These are phyloP conservation scores for Amanita rubescens DNA, from an alignment of 768 basidiomycete genomes.

Conservation along the genomic window DNA sequence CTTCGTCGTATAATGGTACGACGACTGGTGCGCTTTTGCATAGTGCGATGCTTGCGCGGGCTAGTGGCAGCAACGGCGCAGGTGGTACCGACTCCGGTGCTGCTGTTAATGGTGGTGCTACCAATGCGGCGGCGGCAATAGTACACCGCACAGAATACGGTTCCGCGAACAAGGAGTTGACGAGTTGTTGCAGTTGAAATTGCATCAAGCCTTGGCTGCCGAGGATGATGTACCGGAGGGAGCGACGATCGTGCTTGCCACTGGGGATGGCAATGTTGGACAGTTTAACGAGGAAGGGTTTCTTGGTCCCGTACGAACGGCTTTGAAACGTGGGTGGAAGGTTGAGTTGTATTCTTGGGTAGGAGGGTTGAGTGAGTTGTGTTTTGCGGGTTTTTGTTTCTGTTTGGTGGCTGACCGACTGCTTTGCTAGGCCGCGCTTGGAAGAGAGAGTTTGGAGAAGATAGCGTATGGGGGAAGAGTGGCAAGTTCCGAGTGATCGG, in stretches of 20 bases:
- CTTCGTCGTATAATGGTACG: neutral
- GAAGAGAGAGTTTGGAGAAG: conserved; percentile 64
- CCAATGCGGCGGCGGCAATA: too few species aligned
- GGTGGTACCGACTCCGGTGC: conserved; percentile 11
- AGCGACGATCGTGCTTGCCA: conserved; percentile 84
- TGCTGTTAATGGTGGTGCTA: conserved; percentile 9
- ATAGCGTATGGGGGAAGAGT: conserved; percentile 41
- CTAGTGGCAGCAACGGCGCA: conserved; percentile 8
- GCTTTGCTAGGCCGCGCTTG: conserved; percentile 45
- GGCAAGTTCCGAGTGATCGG: conserved; percentile 49
- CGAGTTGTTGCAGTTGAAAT: conserved; percentile 87
- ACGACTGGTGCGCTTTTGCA: neutral
- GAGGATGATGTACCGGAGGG: conserved; percentile 57
- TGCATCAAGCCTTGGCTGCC: conserved; percentile 78
- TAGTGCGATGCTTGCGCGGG: neutral
- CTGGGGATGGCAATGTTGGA: conserved; percentile 88
- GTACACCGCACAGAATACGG: conserved; percentile 35
- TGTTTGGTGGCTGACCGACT: neutral
- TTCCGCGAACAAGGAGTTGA: conserved; percentile 94
- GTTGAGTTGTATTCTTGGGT: conserved; percentile 96
- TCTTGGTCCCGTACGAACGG: conserved; percentile 77
- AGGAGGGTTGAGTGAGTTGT: conserved; percentile 57
- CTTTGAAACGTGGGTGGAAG: conserved; percentile 83
- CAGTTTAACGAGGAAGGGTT: conserved; percentile 95
- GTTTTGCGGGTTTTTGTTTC: neutral